Conservation (phyloP, 1,284 basidiomycete genomes). For the Gymnopus androsaceus region DNA sequence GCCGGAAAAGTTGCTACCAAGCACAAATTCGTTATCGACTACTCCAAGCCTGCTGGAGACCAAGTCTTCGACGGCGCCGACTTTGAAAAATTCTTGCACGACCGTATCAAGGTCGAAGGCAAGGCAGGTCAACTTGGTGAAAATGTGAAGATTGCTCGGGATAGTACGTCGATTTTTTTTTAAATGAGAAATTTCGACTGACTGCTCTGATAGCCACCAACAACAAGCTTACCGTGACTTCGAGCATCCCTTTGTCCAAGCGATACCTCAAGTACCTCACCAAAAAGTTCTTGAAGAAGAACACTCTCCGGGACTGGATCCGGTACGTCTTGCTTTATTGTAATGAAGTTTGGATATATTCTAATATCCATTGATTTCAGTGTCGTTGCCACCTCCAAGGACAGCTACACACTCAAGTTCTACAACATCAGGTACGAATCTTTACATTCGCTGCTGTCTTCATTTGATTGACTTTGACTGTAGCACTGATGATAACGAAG, state of each 20-base stretch:
- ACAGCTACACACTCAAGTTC: conserved; percentile 89
- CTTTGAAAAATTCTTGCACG: conserved; percentile 93
- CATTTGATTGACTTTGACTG: conserved; percentile 23
- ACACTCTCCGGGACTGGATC: conserved; percentile 83
- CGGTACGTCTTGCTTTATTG: conserved; percentile 46
- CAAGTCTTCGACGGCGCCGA: conserved; percentile 90
- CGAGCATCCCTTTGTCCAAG: conserved; percentile 87
- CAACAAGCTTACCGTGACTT: conserved; percentile 79
- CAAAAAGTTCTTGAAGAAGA: conserved; percentile 96
- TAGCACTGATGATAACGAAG: conserved; percentile 49
- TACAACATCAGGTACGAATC: conserved; percentile 85
- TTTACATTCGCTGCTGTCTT: conserved; percentile 24
- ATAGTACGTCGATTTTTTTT: conserved; percentile 55
- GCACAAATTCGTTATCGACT: conserved; percentile 95
- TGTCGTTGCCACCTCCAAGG: conserved; percentile 88
- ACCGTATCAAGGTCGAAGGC: conserved; percentile 85
- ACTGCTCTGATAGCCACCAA: conserved; percentile 45
- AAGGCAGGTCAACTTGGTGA: conserved; percentile 89
- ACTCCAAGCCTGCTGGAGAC: conserved; percentile 89
- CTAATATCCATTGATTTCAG: conserved; percentile 34
- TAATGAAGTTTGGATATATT: not conserved
- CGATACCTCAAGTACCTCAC: conserved; percentile 93
- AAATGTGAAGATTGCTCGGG: conserved; percentile 77
- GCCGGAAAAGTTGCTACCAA: conserved; percentile 73
- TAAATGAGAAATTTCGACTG: conserved; percentile 11